phyloP scores from a whole-genome alignment of 2,329 filamentous ascomycete genomes.

The Phoma sp. region DNA sequence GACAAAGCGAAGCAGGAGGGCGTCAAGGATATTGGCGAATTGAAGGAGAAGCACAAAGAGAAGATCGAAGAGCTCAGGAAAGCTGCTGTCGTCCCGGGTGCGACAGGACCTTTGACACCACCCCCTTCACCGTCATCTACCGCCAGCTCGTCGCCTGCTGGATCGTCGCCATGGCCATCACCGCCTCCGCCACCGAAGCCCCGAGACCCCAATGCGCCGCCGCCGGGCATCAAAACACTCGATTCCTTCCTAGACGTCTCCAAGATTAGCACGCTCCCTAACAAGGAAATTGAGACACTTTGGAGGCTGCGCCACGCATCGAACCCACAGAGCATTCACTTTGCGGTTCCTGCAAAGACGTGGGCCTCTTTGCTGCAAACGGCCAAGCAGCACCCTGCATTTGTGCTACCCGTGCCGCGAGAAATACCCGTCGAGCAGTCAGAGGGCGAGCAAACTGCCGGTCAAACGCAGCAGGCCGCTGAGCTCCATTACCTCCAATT shows the following conservation, averaged over 20 bases:
- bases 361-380: constrained; percentile 74
- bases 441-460: constrained; percentile 9
- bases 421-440: constrained; percentile 44
- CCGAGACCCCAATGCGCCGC: constrained; percentile 35
- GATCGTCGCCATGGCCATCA: constrained; percentile 31
- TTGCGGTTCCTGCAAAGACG: constrained; percentile 74
- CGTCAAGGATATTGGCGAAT: constrained; percentile 71
- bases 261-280: constrained; percentile 74
- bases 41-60: constrained; percentile 83
- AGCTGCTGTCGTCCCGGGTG: constrained; percentile 64
- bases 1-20: constrained; percentile 78
- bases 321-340: constrained; percentile 78
- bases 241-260: constrained; percentile 76
- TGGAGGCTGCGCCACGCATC: constrained; percentile 88
- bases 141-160: constrained; percentile 10
- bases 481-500: constrained; percentile 98
- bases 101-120: constrained; percentile 53
- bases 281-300: constrained; percentile 81
- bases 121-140: constrained; percentile 19
- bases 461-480: constrained; percentile 63
- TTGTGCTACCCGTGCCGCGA: constrained; percentile 86
- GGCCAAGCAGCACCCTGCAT: constrained; percentile 80
- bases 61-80: constrained; percentile 77
- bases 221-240: constrained; percentile 66
- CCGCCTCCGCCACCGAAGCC: constrained; percentile 39